Conservation (phyloP, 2,329 filamentous ascomycete species). For the Phialophora verrucosa region DNA sequence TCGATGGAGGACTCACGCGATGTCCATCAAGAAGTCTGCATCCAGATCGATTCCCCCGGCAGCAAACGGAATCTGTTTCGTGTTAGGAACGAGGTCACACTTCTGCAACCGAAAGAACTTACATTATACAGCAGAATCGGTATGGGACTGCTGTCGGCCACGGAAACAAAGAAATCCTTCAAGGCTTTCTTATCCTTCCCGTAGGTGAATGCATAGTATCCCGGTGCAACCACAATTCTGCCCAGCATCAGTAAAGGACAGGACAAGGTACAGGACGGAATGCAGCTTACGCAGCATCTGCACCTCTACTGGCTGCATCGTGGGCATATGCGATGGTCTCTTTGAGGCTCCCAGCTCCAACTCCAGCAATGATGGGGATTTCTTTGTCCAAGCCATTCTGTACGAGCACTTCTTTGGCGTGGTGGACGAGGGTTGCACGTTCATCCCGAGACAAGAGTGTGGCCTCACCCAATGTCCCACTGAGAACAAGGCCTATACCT, state of each 20-base stretch:
- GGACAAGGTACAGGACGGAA: neutral
- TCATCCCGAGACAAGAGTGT: neutral
- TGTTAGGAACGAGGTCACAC: neutral
- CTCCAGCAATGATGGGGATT: neutral
- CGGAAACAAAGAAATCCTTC: conserved; percentile 1
- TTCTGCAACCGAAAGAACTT: neutral
- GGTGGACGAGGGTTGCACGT: neutral
- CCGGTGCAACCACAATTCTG: neutral
- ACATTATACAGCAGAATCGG: neutral
- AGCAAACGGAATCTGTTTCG: neutral
- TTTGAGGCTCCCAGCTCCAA: neutral
- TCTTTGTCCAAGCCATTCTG: neutral
- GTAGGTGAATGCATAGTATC: neutral
- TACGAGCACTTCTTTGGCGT: neutral
- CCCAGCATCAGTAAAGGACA: neutral
- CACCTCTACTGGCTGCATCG: neutral
- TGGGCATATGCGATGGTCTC: neutral
- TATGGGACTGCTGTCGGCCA: neutral
- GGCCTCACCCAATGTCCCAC: neutral
- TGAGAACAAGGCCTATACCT: neutral
- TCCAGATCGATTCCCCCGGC: conserved; percentile 1
- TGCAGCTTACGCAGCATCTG: neutral
- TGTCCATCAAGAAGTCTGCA: conserved; percentile 5
- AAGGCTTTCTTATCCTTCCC: neutral
- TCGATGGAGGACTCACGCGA: neutral